A percentile compares a stretch with the other conserved stretches of the same genome.
phyloP scores from a whole-genome alignment of 345 rosid genomes.

The Dipteronia dyeriana region DNA sequence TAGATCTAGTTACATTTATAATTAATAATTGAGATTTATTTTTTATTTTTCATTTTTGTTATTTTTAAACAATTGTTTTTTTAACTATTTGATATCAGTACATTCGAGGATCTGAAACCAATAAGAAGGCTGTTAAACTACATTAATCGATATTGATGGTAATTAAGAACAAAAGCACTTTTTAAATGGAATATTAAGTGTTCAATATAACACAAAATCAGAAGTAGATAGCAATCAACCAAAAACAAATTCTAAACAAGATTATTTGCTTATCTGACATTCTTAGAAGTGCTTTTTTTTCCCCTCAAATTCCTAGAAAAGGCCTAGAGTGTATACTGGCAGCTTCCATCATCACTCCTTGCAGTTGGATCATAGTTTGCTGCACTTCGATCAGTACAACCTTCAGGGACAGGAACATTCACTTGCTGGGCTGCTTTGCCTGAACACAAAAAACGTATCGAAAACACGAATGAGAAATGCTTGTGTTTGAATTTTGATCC shows the following conservation, averaged over 20 bases:
- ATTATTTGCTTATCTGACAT: conserved; percentile 20
- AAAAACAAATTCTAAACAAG: not conserved
- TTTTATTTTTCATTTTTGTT: too few species aligned
- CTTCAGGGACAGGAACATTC: conserved; percentile 72
- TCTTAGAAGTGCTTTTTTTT: not conserved
- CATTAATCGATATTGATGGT: not conserved
- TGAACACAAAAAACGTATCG: conserved; percentile 27
- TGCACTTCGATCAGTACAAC: conserved; percentile 75
- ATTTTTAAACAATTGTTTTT: too few species aligned
- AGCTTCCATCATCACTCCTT: conserved; percentile 94
- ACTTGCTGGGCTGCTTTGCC: conserved; percentile 91
- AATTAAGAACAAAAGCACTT: not conserved
- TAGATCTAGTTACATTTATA: too few species aligned
- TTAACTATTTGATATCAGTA: too few species aligned
- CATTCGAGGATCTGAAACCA: too few species aligned
- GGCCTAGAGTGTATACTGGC: conserved; percentile 45
- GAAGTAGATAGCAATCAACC: conserved; percentile 15
- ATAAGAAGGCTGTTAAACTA: not conserved
- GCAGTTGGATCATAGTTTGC: conserved; percentile 86
- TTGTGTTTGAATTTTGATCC: not conserved
- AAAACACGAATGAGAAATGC: too few species aligned
- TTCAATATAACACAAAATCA: conserved; percentile 26
- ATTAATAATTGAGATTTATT: too few species aligned
- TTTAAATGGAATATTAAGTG: not conserved
- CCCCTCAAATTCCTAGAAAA: conserved; percentile 5